These are phyloP conservation scores for Fraxinus albicans DNA, from an alignment of 305 asterid species.

Conservation along the genomic window DNA sequence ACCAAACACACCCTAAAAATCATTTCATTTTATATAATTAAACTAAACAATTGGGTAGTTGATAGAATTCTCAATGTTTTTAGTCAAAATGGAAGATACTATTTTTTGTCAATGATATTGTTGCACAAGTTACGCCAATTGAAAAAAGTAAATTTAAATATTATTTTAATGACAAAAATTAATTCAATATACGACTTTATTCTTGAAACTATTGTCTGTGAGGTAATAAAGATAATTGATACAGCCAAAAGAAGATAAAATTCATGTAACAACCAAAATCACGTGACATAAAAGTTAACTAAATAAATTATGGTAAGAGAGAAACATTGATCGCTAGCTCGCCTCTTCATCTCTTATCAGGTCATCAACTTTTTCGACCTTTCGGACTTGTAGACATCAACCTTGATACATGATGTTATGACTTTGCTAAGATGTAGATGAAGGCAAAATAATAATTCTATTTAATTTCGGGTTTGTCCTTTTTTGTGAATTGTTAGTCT, in stretches of 20 bases:
- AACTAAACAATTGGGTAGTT: constrained; percentile 39
- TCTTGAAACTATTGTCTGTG: not conserved
- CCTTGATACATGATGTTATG: not conserved
- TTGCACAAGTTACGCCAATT: not conserved
- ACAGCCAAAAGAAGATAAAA: not conserved
- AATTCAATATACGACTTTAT: not conserved
- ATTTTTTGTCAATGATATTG: not conserved
- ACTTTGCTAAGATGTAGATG: not conserved
- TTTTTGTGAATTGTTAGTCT: too few species aligned
- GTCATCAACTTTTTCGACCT: not conserved
- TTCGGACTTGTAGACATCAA: not conserved
- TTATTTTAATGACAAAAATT: too few species aligned
- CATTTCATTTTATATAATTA: constrained; percentile 25
- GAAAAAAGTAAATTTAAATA: not conserved
- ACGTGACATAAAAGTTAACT: not conserved
- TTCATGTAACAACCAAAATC: not conserved
- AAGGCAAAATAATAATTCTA: too few species aligned
- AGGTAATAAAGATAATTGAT: not conserved
- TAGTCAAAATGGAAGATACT: not conserved
- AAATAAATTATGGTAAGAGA: not conserved
- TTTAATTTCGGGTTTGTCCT: too few species aligned
- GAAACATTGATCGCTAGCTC: not conserved
- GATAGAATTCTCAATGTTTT: constrained; percentile 33
- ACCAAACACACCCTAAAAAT: too few species aligned
- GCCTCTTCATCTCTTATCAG: not conserved